Conservation (phyloP, 148 eudicot genomes). For the Rhododendron griersonianum region DNA sequence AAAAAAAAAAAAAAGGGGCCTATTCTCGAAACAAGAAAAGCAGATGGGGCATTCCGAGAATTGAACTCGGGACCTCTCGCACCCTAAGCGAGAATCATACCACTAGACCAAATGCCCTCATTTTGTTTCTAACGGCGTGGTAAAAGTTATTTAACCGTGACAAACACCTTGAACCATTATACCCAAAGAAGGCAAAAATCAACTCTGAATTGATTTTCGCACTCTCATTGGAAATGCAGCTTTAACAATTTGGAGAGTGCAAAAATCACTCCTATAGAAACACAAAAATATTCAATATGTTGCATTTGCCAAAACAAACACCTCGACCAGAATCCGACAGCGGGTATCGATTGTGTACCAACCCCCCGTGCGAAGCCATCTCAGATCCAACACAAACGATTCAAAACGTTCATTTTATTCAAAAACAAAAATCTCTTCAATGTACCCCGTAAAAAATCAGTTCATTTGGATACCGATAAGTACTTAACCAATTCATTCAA, state of each 20-base stretch:
- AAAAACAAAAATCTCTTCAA: neutral
- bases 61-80: slow-evolving; percentile 96
- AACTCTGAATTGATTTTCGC: no score
- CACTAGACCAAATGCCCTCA: slow-evolving; percentile 2
- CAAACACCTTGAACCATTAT: no score
- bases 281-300: no score
- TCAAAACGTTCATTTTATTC: neutral
- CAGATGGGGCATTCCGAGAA: slow-evolving; percentile 73
- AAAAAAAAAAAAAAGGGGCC: no score
- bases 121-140: neutral
- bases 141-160: no score
- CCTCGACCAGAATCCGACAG: no score
- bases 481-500: neutral
- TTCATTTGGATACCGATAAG: neutral
- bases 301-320: no score
- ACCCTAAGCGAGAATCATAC: slow-evolving; percentile 76
- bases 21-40: no score
- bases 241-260: neutral
- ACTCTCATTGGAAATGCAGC: no score
- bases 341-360: no score
- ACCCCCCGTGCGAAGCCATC: neutral
- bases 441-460: rapidly evolving
- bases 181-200: no score
- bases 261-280: no score
- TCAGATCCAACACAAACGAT: neutral